A percentile compares a stretch with the other conserved stretches of the same genome.
Evolutionary conservation across 352 stramenopile species (phyloP).

Genomic region (Phytophthora rubi): DNA sequence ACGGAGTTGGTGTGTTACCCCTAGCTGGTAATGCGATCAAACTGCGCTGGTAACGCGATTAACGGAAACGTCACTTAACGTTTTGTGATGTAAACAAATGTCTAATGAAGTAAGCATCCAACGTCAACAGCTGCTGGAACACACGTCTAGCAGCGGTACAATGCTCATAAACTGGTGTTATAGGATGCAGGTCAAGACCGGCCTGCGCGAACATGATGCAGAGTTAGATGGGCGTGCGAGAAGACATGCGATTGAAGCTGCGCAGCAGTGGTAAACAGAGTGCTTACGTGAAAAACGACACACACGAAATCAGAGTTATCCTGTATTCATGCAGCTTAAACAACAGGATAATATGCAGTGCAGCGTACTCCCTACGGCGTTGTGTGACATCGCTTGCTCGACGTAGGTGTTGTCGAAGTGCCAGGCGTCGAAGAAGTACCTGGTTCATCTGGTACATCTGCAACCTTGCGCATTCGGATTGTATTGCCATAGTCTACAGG

Average conservation of each 20-base stretch:
- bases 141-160: neutral
- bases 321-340: neutral
- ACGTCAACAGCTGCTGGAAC: neutral
- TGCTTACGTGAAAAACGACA: neutral
- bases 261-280: neutral
- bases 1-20: neutral
- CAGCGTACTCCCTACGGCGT: neutral
- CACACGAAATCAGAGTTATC: neutral
- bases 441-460: too few relatives aligned
- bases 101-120: neutral
- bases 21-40: neutral
- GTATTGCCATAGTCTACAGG: neutral
- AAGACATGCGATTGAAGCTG: neutral
- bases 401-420: neutral
- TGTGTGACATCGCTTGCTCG: neutral
- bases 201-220: neutral
- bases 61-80: neutral
- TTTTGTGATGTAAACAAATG: neutral
- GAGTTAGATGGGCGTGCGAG: neutral
- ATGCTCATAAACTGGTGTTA: neutral
- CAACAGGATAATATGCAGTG: neutral
- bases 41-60: neutral
- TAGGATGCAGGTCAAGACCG: neutral
- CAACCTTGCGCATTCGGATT: too few relatives aligned
- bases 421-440: too few relatives aligned